Conservation (phyloP, 768 basidiomycete species). For the Tulasnella sp. region DNA sequence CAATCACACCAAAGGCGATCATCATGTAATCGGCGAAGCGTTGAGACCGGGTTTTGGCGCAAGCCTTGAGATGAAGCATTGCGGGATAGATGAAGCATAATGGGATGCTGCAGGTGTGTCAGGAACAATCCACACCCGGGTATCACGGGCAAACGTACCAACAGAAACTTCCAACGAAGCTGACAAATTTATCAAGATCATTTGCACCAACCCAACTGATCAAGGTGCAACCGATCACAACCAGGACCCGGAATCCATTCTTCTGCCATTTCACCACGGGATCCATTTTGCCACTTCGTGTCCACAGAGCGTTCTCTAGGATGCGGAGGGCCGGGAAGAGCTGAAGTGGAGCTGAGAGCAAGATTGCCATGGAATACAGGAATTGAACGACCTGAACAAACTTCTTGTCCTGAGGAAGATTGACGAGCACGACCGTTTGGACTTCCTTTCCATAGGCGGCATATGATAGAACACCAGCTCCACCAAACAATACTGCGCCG, state of each 20-base stretch:
- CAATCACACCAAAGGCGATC: slow-evolving; percentile 68
- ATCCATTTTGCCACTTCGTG: slow-evolving; percentile 78
- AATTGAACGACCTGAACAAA: slow-evolving; percentile 89
- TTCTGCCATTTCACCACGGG: slow-evolving; percentile 90
- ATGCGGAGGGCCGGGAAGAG: slow-evolving; percentile 98
- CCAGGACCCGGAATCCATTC: slow-evolving; percentile 54
- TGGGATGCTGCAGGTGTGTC: slow-evolving; percentile 59
- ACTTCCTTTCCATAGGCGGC: slow-evolving; percentile 81
- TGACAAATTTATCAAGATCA: slow-evolving; percentile 70
- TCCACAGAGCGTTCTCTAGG: slow-evolving; percentile 92
- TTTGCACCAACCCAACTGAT: slow-evolving; percentile 47
- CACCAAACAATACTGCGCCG: slow-evolving; percentile 71
- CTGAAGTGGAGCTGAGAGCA: slow-evolving; percentile 88
- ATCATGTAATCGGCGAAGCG: slow-evolving; percentile 67
- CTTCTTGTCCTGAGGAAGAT: slow-evolving; percentile 76
- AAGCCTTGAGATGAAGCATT: slow-evolving; percentile 87
- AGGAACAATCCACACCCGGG: background rate
- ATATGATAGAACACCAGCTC: slow-evolving; percentile 82
- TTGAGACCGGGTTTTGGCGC: slow-evolving; percentile 63
- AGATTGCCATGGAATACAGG: slow-evolving; percentile 87
- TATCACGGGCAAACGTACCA: slow-evolving; percentile 54
- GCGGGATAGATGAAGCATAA: slow-evolving; percentile 93
- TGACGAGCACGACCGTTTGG: slow-evolving; percentile 92
- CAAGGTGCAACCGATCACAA: slow-evolving; percentile 64
- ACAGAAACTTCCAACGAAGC: slow-evolving; percentile 88